These are phyloP conservation scores for Brassica nigra DNA, from an alignment of 345 rosid genomes.

Conservation along the genomic window DNA sequence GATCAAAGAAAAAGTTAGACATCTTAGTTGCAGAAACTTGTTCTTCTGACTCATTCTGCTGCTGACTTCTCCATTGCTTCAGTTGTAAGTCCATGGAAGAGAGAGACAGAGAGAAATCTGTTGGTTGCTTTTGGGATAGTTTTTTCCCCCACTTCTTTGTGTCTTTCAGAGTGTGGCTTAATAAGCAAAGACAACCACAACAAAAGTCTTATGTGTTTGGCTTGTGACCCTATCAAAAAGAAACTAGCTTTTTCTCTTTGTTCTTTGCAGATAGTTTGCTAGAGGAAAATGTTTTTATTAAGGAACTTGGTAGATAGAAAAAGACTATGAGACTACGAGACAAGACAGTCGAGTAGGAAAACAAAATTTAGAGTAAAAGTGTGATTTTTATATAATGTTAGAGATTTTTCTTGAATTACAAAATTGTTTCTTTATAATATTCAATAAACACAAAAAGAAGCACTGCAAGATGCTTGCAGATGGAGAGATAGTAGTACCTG, in stretches of 20 bases:
- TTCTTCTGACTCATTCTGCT: constrained; percentile 60
- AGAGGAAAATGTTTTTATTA: constrained; percentile 41
- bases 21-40: constrained; percentile 61
- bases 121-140: constrained; percentile 45
- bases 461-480: constrained; percentile 29
- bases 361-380: constrained; percentile 30
- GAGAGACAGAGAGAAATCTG: constrained; percentile 35
- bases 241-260: not conserved
- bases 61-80: constrained; percentile 86
- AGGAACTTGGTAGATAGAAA: constrained; percentile 49
- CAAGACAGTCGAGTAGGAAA: constrained; percentile 53
- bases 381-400: not conserved
- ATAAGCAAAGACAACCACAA: constrained; percentile 40
- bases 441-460: constrained; percentile 24
- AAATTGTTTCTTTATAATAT: constrained; percentile 26
- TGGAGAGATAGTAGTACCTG: constrained; percentile 43
- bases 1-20: constrained; percentile 65
- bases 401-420: not conserved
- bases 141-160: constrained; percentile 26
- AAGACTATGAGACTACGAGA: constrained; percentile 57
- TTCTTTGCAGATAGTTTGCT: constrained; percentile 36
- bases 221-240: constrained; percentile 37
- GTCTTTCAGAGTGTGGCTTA: constrained; percentile 32
- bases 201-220: constrained; percentile 35
- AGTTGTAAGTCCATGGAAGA: constrained; percentile 76